Evolutionary conservation across 768 basidiomycete species (phyloP).

Genomic region (Pisolithus microcarpus): DNA sequence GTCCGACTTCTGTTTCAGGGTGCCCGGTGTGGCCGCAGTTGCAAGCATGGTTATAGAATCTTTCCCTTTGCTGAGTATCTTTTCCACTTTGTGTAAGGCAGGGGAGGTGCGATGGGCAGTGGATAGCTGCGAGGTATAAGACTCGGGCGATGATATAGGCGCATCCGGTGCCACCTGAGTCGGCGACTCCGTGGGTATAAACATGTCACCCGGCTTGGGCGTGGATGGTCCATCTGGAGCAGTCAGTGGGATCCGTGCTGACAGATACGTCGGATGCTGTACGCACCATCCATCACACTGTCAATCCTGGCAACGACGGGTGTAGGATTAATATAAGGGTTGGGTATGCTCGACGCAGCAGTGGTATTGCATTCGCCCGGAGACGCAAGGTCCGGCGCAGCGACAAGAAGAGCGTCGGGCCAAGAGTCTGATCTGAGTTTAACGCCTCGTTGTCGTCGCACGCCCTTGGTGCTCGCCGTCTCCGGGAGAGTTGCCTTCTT

Average conservation of each 20-base stretch:
- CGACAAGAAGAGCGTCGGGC: slow-evolving; percentile 14
- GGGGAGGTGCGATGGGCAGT: slow-evolving; percentile 16
- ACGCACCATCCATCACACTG: slow-evolving; percentile 11
- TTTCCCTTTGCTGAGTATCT: slow-evolving; percentile 25
- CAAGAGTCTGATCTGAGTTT: slow-evolving; percentile 17
- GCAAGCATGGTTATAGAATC: slow-evolving; percentile 25
- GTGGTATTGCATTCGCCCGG: slow-evolving; percentile 3
- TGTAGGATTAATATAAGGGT: slow-evolving; percentile 33
- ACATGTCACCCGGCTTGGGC: not conserved
- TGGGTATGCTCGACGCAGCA: slow-evolving; percentile 20
- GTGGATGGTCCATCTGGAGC: not conserved
- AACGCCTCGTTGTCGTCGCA: slow-evolving; percentile 8
- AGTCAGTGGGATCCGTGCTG: not conserved
- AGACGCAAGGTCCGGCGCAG: not conserved
- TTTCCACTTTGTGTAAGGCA: slow-evolving; percentile 28
- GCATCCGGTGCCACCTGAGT: slow-evolving; percentile 7
- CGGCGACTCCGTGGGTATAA: not conserved
- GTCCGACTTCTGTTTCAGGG: slow-evolving; percentile 6
- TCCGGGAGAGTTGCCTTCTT: slow-evolving; percentile 13
- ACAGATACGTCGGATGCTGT: not conserved
- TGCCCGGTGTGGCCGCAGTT: slow-evolving; percentile 7
- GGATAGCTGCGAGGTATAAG: not conserved
- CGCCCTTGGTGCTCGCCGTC: slow-evolving; percentile 15
- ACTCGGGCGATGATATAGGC: slow-evolving; percentile 2
- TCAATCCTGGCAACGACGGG: slow-evolving; percentile 16